Evolutionary conservation across 768 basidiomycete genomes (phyloP), one percentile per base, ranked within the genome.

Genomic region (Agrocybe pediades): DNA sequence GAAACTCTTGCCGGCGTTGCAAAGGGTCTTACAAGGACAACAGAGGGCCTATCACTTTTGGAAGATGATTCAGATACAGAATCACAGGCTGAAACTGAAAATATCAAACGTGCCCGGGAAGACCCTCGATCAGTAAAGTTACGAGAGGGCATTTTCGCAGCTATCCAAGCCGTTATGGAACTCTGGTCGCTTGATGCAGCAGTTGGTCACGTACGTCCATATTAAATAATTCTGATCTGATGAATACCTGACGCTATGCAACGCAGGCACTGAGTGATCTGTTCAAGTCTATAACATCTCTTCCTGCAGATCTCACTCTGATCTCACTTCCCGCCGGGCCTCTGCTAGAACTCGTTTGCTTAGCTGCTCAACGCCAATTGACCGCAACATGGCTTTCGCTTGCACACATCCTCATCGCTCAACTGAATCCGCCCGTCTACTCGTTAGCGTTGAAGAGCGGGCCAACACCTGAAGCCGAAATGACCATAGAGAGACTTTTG

Each of bases 301-400:
- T 95, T 25, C 88, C 91, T 0, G 75, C 80, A 2, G 90, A 94
- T 51, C 77, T 73, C 17, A 96, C 92, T 0, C 67, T 97, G 15
- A 75, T 97, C 8, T 89, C 92, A 0, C 77, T 97, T 0, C 85
- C 91, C 2, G 82, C 94, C 7, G 85, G 83, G 6, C 94, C 94
- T 1, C 74, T 98, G 3, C 74, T 94, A n/a, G 86, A 86, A 61
- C 71, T 92, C 29, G 84, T 92, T 21, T 92, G 90, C 54, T 64
- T 83, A 21, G 90, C 91, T 0, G 77, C 83, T 2, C 84, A 86
- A 60, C 75, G 85, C 23, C 86, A 87, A 60, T 71, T 91, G 15
- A 92, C 87, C 1, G 89, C 85, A 1, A 81, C 90, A 1, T 98
- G 94, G 95, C 78, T 97, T 3, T 83, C 87, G 9, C 75, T 97